Evolutionary conservation across 257 asterid species (phyloP), one percentile per base, ranked within the genome.

Genomic region (Verbena officinalis): DNA sequence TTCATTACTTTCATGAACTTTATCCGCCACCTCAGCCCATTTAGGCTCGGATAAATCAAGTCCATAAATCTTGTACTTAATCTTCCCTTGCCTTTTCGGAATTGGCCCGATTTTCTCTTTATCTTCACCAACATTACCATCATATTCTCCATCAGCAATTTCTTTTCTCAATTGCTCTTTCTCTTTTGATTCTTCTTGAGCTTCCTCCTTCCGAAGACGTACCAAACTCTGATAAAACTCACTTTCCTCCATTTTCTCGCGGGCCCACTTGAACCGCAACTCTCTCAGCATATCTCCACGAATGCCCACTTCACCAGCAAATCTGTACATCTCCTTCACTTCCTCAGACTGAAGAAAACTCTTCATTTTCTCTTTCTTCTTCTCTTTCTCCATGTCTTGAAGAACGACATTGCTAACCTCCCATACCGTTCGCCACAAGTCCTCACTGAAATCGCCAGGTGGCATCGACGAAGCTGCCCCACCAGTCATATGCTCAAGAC

Each of bases 231-330:
- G 72, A 59, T 83, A 83, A 55, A 78, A 90, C 73, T 90, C 95
- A 68, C 83, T 83, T 66, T 90, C 91, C 70, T 88, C 97, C 97
- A 93, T 90, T 55, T 88, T 83, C 60, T 93, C 86, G 0, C 95
- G 84, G 6, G 96, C 97, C 99, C 97, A 94, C 77, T 90, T 94
- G 73, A 90, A 94, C 69, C 99, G 80, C 9, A 90, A 82, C 78
- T 94, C 99, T 72, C 99, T 79, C 38, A 94, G 78, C 95, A 90
- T 78, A 64, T 94, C 96, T 36, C 97, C 99, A 0, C 91, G 90
- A 62, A 94, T 82, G 66, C 99, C 99, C 5, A 88, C 78, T 77
- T 93, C 90, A 62, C 95, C 92, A 17, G 99, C 96, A 82, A 94
- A 87, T 61, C 95, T 76, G 60, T 75, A 84, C 99, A 80, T 86